Conservation (phyloP, 2,329 filamentous ascomycete species). For the Ophiocordyceps camponoti-floridani region DNA sequence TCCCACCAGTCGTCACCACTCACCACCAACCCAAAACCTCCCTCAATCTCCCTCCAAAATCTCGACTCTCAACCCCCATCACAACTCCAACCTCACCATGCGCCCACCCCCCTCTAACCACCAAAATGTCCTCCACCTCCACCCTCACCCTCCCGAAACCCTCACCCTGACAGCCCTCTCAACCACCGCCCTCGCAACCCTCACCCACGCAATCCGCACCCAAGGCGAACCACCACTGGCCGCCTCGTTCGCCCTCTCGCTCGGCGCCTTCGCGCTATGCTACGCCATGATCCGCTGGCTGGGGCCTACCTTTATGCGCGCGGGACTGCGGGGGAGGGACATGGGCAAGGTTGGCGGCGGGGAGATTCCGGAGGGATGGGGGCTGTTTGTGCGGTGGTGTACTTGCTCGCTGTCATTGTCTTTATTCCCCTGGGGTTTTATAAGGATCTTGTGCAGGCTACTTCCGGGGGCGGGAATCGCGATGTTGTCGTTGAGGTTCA, state of each 20-base stretch:
- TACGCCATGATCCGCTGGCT: conserved; percentile 90
- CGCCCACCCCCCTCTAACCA: too few species aligned
- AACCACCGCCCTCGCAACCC: conserved; percentile 50
- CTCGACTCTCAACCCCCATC: too few species aligned
- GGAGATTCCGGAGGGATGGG: conserved; percentile 93
- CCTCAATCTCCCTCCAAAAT: background rate
- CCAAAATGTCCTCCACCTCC: too few species aligned
- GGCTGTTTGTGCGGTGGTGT: conserved; percentile 79
- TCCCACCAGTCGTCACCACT: too few species aligned
- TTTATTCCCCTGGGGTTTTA: conserved; percentile 98
- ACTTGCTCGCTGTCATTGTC: conserved; percentile 70
- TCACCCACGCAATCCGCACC: conserved; percentile 65
- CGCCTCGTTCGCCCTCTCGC: conserved; percentile 73
- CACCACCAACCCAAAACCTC: too few species aligned
- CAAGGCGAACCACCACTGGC: conserved; percentile 82
- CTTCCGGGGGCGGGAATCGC: conserved; percentile 80
- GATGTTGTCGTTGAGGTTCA: conserved; percentile 63
- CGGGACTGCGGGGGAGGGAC: conserved; percentile 79
- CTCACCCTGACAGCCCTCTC: conserved; percentile 42
- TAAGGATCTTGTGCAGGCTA: conserved; percentile 91
- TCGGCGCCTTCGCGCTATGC: conserved; percentile 62
- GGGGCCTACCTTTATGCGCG: conserved; percentile 71
- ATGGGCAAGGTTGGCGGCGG: conserved; percentile 52
- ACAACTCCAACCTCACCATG: too few species aligned
- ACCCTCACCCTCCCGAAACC: conserved; percentile 19